phyloP scores from a whole-genome alignment of 495 filamentous ascomycete species.

The Oidiodendron maius region DNA sequence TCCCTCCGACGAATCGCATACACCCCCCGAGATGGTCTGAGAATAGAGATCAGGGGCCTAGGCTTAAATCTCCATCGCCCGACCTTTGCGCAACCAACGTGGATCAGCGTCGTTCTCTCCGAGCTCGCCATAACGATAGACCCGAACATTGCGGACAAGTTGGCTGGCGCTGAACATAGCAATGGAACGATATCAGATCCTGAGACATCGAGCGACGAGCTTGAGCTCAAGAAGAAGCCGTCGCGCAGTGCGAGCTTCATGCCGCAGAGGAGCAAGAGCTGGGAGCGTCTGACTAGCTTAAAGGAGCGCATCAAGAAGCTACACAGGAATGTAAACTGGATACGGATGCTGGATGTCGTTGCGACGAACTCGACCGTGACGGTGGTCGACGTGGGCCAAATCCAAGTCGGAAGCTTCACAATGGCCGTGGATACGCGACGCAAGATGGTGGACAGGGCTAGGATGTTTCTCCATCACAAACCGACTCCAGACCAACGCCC shows the following conservation, averaged over 20 bases:
- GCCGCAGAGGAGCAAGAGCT: constrained; percentile 59
- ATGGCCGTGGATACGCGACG: constrained; percentile 84
- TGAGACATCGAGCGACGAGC: constrained; percentile 16
- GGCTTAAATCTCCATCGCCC: constrained; percentile 85
- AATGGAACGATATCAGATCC: constrained; percentile 18
- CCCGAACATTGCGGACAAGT: constrained; percentile 52
- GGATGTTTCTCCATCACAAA: constrained; percentile 77
- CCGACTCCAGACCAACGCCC: constrained; percentile 67
- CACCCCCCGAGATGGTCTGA: constrained; percentile 76
- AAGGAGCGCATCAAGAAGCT: constrained; percentile 83
- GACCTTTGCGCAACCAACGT: constrained; percentile 94
- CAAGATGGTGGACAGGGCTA: constrained; percentile 85
- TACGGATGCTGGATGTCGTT: constrained; percentile 85
- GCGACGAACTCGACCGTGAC: constrained; percentile 71
- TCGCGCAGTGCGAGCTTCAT: constrained; percentile 6
- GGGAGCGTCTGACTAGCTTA: constrained; percentile 65
- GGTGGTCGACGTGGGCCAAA: constrained; percentile 70
- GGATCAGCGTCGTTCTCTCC: constrained; percentile 82
- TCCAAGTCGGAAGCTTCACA: constrained; percentile 79
- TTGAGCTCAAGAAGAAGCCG: constrained; percentile 14
- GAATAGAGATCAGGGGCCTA: constrained; percentile 82
- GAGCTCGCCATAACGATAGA: constrained; percentile 83
- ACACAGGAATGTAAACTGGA: constrained; percentile 81
- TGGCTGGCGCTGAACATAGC: constrained; percentile 13
- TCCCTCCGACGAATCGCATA: constrained; percentile 87